Conservation (phyloP, 345 rosid genomes). For the Durio zibethinus region DNA sequence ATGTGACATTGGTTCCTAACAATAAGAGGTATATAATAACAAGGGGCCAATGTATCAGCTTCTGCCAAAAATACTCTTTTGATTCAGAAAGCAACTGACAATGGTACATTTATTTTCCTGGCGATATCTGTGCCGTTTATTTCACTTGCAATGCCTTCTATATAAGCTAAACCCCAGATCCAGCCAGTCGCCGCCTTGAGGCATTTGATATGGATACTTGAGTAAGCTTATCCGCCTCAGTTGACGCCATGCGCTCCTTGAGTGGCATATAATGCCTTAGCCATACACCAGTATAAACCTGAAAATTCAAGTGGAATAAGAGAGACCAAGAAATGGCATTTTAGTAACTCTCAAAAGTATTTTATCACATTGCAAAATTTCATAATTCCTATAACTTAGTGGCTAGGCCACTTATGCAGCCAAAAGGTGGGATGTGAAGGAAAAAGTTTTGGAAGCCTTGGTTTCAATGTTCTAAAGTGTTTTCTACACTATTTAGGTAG, state of each 20-base stretch:
- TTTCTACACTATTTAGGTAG: neutral
- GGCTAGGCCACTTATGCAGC: neutral
- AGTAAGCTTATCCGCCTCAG: conserved; percentile 50
- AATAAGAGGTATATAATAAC: neutral
- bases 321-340: neutral
- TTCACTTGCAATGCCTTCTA: neutral
- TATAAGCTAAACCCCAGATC: conserved; percentile 40
- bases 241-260: conserved; percentile 55
- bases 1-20: neutral
- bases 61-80: neutral
- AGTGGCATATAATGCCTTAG: conserved; percentile 75
- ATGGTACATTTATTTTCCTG: conserved; percentile 3
- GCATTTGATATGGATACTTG: conserved; percentile 84
- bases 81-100: neutral
- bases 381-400: neutral
- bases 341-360: neutral
- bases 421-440: neutral
- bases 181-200: conserved; percentile 75
- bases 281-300: conserved; percentile 95
- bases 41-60: neutral
- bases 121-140: neutral
- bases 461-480: neutral
- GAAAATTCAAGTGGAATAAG: conserved; percentile 8
- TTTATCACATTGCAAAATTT: too few relatives aligned
- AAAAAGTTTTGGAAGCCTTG: neutral